Conservation (phyloP, 352 stramenopile genomes). For the Globisporangium nunn region DNA sequence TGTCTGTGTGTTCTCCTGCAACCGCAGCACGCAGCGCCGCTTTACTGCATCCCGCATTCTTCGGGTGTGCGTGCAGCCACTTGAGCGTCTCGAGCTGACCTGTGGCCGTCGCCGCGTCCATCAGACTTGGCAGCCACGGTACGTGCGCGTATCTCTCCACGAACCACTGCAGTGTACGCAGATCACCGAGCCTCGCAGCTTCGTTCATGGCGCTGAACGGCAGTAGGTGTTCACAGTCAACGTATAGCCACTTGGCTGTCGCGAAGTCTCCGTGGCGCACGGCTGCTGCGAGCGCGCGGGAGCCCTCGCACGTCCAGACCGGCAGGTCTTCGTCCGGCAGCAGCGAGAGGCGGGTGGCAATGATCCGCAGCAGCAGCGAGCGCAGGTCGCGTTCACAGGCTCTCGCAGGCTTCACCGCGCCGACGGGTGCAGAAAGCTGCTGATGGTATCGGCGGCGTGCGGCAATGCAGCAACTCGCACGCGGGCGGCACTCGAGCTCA, state of each 20-base stretch:
- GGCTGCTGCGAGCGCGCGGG: background rate
- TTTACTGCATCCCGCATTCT: background rate
- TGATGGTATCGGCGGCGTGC: background rate
- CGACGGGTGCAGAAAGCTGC: background rate
- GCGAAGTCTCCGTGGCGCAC: background rate
- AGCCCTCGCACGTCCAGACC: background rate
- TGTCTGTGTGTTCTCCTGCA: background rate
- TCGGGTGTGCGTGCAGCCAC: constrained; percentile 1
- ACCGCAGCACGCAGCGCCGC: background rate
- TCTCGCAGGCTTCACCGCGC: background rate
- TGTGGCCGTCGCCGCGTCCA: background rate
- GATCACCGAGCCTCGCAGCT: background rate
- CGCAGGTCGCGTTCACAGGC: background rate
- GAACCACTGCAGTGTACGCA: background rate
- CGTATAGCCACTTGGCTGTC: constrained; percentile 4
- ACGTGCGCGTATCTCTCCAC: background rate
- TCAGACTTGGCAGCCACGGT: background rate
- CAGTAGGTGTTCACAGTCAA: background rate
- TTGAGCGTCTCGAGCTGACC: constrained; percentile 1
- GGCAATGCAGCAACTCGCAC: background rate
- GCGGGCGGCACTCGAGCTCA: background rate
- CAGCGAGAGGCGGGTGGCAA: background rate
- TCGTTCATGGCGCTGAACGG: background rate
- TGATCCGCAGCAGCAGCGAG: background rate
- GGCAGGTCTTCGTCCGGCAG: background rate